Conservation (phyloP, 306 rosid genomes). For the Gleditsia sinensis region DNA sequence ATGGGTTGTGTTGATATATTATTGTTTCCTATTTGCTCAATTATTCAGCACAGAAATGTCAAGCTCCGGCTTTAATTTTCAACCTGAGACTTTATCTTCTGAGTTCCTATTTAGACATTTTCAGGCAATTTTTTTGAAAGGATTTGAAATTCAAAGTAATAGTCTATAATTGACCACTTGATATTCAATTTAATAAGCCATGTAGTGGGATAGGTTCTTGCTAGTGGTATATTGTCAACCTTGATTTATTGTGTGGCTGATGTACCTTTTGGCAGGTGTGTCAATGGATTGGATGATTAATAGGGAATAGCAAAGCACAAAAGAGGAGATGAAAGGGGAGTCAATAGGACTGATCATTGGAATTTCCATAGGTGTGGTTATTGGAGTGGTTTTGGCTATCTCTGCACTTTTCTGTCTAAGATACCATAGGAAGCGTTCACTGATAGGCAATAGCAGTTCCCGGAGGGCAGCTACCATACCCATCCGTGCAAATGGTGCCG, state of each 20-base stretch:
- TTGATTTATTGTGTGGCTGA: conserved; percentile 13
- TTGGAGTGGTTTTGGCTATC: conserved; percentile 75
- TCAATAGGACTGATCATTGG: conserved; percentile 75
- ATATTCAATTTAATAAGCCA: neutral
- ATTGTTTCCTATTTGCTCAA: neutral
- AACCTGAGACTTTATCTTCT: conserved; percentile 12
- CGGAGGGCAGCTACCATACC: conserved; percentile 75
- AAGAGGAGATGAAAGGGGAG: conserved; percentile 67
- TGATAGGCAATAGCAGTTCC: conserved; percentile 84
- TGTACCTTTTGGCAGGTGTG: conserved; percentile 46
- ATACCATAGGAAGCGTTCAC: conserved; percentile 68
- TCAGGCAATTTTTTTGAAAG: conserved; percentile 27
- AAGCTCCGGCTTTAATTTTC: neutral
- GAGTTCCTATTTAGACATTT: neutral
- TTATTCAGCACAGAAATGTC: conserved; percentile 2
- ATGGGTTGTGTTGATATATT: neutral
- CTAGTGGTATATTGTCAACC: too few species aligned
- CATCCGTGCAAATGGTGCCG: conserved; percentile 76
- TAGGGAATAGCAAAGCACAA: conserved; percentile 30
- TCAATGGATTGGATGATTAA: conserved; percentile 48
- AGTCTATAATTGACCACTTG: conserved; percentile 24
- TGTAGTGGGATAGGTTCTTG: neutral
- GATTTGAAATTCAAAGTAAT: conserved; percentile 25
- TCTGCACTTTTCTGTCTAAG: conserved; percentile 63
- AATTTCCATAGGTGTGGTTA: conserved; percentile 77